Conservation (phyloP, 805 yeast species). For the Candida endomychidarum region DNA sequence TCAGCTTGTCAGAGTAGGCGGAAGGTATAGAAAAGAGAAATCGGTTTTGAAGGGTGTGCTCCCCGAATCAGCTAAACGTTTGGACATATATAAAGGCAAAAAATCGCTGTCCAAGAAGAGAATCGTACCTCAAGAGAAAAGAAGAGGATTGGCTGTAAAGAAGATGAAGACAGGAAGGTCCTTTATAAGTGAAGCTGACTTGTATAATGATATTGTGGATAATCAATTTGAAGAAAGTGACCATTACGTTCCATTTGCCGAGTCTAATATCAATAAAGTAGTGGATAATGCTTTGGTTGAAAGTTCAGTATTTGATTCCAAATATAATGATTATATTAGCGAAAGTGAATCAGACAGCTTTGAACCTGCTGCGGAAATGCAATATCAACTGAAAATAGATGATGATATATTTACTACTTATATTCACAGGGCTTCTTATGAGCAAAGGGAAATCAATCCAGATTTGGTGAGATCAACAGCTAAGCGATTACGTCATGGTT, state of each 20-base stretch:
- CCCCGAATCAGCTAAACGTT: conserved; percentile 41
- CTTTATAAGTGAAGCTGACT: conserved; percentile 11
- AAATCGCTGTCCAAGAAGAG: not conserved
- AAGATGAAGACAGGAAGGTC: conserved; percentile 15
- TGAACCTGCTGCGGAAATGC: not conserved
- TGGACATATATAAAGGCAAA: conserved; percentile 22
- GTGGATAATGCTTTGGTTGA: conserved; percentile 4
- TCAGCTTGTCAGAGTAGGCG: conserved; percentile 25
- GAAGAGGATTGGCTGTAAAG: conserved; percentile 39
- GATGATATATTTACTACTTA: not conserved
- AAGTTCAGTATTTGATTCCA: conserved; percentile 13
- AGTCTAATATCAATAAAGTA: not conserved
- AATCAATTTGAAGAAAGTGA: conserved; percentile 7
- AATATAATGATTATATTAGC: conserved; percentile 11
- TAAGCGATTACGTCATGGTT: not conserved
- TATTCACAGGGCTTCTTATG: not conserved
- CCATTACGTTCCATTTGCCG: conserved; percentile 6
- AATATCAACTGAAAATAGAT: not conserved
- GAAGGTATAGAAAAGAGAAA: conserved; percentile 25
- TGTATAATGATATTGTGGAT: conserved; percentile 12
- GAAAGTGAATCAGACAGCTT: conserved; percentile 9
- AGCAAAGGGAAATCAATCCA: conserved; percentile 2
- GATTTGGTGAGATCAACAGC: not conserved
- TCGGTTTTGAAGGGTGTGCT: conserved; percentile 35
- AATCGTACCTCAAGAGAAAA: conserved; percentile 16